These are phyloP conservation scores for Chrysosphaeria jannelii DNA, from an alignment of 2,329 filamentous ascomycete genomes.

Conservation along the genomic window DNA sequence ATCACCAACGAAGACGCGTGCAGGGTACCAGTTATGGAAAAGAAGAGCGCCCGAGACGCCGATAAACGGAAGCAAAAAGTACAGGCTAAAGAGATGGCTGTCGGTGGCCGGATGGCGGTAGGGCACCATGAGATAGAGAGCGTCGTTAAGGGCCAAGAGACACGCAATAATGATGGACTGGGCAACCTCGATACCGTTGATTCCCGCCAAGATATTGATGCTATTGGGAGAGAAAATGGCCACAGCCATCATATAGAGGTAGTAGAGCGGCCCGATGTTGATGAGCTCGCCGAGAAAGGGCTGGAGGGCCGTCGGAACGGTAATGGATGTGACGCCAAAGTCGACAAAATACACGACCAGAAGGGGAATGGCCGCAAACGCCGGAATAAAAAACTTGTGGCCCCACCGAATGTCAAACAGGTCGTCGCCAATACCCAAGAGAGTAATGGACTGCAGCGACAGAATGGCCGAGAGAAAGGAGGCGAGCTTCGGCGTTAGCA, in stretches of 20 bases:
- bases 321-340: constrained; percentile 87
- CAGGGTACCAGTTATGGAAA: constrained; percentile 85
- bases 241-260: constrained; percentile 84
- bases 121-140: constrained; percentile 39
- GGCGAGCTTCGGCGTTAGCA: too few relatives aligned
- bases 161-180: constrained; percentile 77
- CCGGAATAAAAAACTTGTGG: constrained; percentile 95
- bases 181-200: constrained; percentile 90
- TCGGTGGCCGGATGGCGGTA: constrained; percentile 85
- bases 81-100: constrained; percentile 85
- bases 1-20: constrained; percentile 84
- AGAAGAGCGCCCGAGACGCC: constrained; percentile 71
- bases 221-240: constrained; percentile 96
- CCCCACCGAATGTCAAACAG: constrained; percentile 96
- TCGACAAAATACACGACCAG: constrained; percentile 95
- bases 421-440: constrained; percentile 84
- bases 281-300: constrained; percentile 62
- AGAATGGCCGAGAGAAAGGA: constrained; percentile 86
- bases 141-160: constrained; percentile 63
- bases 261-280: constrained; percentile 62
- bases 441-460: constrained; percentile 66
- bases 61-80: constrained; percentile 77
- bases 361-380: constrained; percentile 73
- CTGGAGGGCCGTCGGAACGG: constrained; percentile 63
- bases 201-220: constrained; percentile 98